Base-by-base conservation (phyloP, 2,329 filamentous ascomycete genomes). In the Pyrenophora tritici-repentis region DNA sequence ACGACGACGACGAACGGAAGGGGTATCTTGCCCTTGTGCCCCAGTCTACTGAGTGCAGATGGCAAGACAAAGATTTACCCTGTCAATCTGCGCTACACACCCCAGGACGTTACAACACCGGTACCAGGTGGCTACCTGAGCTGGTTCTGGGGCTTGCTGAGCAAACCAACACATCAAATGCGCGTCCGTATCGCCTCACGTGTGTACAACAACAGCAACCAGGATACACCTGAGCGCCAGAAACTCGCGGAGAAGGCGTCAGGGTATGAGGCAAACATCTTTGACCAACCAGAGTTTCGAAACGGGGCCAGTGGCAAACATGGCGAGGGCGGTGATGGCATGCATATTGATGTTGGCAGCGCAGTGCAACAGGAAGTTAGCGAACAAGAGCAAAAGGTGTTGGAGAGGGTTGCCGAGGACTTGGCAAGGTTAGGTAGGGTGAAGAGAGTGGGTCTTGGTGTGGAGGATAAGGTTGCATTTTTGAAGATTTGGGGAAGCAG, bases 1-100 rank as follows among this genome's bases (percentile, higher is more conserved):
- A 93, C 89, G 74, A 94, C 89, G 4, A 96, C 94, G 1, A 96
- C 91, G 37, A 99, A 99, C 69, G 93, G 93, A 56, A 87, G 90
- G 61, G 94, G 88, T 4, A 92, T 97, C 56, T 76, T 99, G 10
- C 89, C 91, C 1, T 84, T 96, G 47, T 90, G 88, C 54, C 90
- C 89, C 0, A 87, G 86, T 42, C 80, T 99, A 1, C 78, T 94
- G 2, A 82, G 85, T 13, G 84, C 84, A 0, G 84, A 87, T 0
- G 72, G 83, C 5, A 79, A 82, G 46, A 86, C 86, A 7, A 88
- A 87, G 68, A 90, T 99, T 61, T 97, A 95, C 76, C 92, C 94
- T 1, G 83, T 99, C 53, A 96, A 88, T 72, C 79, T 99, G 56
- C 86, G 92, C 44, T 99, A 97, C 73, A 89, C 90, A 0, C 89